phyloP scores from a whole-genome alignment of 805 yeast genomes.

The Metschnikowia arizonensis region DNA sequence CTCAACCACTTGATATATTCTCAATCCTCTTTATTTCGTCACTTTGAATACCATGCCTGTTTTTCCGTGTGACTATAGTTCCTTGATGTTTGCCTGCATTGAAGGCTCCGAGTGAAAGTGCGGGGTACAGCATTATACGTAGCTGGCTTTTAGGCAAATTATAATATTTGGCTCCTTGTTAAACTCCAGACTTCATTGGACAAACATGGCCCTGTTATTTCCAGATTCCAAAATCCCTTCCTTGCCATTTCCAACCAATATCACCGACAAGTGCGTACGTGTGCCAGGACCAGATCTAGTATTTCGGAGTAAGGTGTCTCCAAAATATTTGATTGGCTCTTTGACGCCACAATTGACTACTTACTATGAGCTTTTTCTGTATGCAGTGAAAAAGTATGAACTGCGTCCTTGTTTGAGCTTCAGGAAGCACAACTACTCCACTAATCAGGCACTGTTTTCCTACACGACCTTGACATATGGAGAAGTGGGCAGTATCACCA shows the following conservation, averaged over 20 bases:
- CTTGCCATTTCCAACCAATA: constrained; percentile 6
- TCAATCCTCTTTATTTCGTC: background rate
- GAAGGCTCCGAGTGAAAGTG: background rate
- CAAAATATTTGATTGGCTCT: constrained; percentile 11
- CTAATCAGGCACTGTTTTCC: constrained; percentile 24
- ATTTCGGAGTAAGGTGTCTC: constrained; percentile 13
- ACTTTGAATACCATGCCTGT: background rate
- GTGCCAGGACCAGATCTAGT: constrained; percentile 3
- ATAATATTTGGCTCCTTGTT: background rate
- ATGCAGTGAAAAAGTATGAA: constrained; percentile 21
- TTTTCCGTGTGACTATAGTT: background rate
- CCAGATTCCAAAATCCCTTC: constrained; percentile 1
- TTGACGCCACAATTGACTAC: constrained; percentile 34
- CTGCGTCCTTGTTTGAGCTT: constrained; percentile 36
- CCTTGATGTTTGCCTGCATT: background rate
- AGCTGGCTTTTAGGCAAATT: background rate
- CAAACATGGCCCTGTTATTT: constrained; percentile 12
- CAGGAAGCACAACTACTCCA: constrained; percentile 32
- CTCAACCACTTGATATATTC: too few species aligned
- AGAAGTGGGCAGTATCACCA: constrained; percentile 40
- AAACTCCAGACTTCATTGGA: background rate
- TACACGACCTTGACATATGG: constrained; percentile 45
- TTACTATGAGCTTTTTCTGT: constrained; percentile 30
- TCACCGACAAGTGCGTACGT: constrained; percentile 2
- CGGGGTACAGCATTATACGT: constrained; percentile 3